phyloP scores from a whole-genome alignment of 345 rosid genomes.

The Carallia pectinifolia region DNA sequence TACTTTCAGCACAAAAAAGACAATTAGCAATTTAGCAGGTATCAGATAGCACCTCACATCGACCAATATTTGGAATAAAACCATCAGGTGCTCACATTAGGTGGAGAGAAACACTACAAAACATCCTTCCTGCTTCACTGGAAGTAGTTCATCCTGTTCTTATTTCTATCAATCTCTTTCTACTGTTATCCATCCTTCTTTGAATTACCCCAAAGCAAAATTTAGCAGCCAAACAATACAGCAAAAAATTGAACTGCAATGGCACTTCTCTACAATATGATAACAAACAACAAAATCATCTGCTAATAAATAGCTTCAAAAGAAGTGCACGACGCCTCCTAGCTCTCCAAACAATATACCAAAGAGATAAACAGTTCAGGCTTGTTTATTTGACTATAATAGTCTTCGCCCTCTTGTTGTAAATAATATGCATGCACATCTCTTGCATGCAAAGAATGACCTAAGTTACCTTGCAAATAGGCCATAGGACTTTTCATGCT shows the following conservation, averaged over 20 bases:
- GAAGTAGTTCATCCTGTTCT: background rate
- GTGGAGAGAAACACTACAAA: too few species aligned
- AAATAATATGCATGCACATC: conserved; percentile 35
- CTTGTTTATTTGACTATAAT: conserved; percentile 14
- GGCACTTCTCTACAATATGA: conserved; percentile 1
- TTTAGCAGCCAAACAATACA: background rate
- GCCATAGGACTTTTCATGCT: conserved; percentile 40
- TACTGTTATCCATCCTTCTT: background rate
- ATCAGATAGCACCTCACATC: background rate
- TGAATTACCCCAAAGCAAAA: background rate
- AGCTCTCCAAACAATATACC: conserved; percentile 15
- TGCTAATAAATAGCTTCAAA: conserved; percentile 4
- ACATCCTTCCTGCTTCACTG: background rate
- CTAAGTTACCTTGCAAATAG: conserved; percentile 33
- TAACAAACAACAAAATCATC: conserved; percentile 6
- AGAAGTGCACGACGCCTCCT: conserved; percentile 12
- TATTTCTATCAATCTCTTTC: background rate
- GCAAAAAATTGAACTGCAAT: conserved; percentile 25
- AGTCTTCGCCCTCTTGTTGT: conserved; percentile 6
- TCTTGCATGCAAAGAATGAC: conserved; percentile 59
- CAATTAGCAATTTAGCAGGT: background rate
- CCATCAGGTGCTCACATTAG: background rate
- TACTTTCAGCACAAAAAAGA: background rate
- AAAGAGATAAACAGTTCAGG: conserved; percentile 1
- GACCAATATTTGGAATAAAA: background rate